Conservation (phyloP, 192 early-diverging fungal species). For the Dimargaris verticillata region DNA sequence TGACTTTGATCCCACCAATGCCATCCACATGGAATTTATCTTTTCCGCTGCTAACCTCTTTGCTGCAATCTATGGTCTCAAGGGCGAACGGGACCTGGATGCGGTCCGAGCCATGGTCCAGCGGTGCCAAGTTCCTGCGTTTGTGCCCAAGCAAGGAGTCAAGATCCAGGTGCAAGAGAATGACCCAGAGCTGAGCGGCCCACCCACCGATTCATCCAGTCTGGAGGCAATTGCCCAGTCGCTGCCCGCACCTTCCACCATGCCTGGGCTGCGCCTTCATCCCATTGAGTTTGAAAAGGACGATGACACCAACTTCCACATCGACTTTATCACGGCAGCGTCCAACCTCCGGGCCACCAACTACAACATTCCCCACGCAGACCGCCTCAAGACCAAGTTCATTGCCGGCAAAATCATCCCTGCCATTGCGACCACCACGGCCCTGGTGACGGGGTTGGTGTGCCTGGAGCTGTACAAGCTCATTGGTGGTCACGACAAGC, state of each 20-base stretch:
- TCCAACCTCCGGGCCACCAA: slow-evolving; percentile 86
- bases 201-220: slow-evolving; percentile 28
- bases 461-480: slow-evolving; percentile 97
- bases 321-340: slow-evolving; percentile 95
- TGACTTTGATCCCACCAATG: slow-evolving; percentile 49
- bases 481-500: slow-evolving; percentile 49
- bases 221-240: slow-evolving; percentile 47
- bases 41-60: slow-evolving; percentile 81
- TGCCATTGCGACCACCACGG: slow-evolving; percentile 88
- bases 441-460: slow-evolving; percentile 90
- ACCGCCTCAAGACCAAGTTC: slow-evolving; percentile 72
- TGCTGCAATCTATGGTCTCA: slow-evolving; percentile 91
- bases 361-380: slow-evolving; percentile 55
- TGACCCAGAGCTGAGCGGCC: slow-evolving; percentile 38
- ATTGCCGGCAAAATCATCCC: slow-evolving; percentile 85
- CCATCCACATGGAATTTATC: slow-evolving; percentile 78
- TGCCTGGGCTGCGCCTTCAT: slow-evolving; percentile 70
- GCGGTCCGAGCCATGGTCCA: slow-evolving; percentile 43
- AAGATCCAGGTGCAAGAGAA: slow-evolving; percentile 92
- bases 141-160: slow-evolving; percentile 79
- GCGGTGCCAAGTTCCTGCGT: slow-evolving; percentile 56
- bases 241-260: slow-evolving; percentile 59
- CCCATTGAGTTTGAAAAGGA: slow-evolving; percentile 99
- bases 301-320: slow-evolving; percentile 98
- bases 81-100: slow-evolving; percentile 59